phyloP scores from a whole-genome alignment of 257 asterid species.

The Salvia rosmarinus region DNA sequence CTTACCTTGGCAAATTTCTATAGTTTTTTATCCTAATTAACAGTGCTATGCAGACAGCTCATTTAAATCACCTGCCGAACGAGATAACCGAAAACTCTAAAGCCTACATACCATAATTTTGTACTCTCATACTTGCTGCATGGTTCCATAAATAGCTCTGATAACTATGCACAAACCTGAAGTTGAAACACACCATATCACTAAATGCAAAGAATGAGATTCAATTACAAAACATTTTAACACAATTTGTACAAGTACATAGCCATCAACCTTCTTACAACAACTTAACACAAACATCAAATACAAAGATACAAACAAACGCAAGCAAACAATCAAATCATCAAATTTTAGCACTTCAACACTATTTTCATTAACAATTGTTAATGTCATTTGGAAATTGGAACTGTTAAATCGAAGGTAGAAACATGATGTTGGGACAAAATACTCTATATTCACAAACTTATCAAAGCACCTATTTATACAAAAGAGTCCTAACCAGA shows the following conservation, averaged over 20 bases:
- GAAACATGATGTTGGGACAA: too few relatives aligned
- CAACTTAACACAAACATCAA: not conserved
- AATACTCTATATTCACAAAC: too few relatives aligned
- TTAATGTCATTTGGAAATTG: not conserved
- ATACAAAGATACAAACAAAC: not conserved
- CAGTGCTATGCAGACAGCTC: not conserved
- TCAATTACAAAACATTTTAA: constrained; percentile 6
- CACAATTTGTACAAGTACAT: not conserved
- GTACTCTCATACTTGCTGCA: constrained; percentile 84
- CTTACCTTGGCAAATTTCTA: not conserved
- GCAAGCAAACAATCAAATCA: constrained; percentile 6
- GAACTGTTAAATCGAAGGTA: too few relatives aligned
- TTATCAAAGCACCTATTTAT: too few relatives aligned
- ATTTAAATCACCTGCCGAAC: not conserved
- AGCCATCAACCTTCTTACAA: constrained; percentile 12
- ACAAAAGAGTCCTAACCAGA: too few relatives aligned
- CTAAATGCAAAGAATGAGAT: constrained; percentile 16
- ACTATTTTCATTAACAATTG: not conserved
- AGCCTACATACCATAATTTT: constrained; percentile 66
- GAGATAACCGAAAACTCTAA: not conserved
- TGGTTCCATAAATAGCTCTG: constrained; percentile 98
- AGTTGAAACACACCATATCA: constrained; percentile 36
- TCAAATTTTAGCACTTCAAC: constrained; percentile 7
- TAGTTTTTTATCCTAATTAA: not conserved
- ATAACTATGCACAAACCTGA: constrained; percentile 95